A percentile compares a stretch with the other conserved stretches of the same genome.
phyloP scores from a whole-genome alignment of 306 rosid genomes.

The Castanea sativa region DNA sequence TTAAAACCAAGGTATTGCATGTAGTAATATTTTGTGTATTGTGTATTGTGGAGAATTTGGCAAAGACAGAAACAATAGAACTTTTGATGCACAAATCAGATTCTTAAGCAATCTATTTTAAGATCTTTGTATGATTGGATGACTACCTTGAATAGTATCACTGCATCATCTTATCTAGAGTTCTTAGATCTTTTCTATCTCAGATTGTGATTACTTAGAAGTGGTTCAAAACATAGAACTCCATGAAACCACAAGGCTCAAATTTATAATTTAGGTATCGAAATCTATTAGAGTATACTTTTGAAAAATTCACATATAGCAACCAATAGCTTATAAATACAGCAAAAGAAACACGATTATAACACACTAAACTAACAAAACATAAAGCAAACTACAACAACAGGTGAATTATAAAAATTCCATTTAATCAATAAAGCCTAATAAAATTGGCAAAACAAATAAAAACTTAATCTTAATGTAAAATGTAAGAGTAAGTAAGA shows the following conservation, averaged over 20 bases:
- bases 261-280: background rate
- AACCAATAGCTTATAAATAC: background rate
- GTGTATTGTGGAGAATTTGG: no score
- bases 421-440: slow-evolving; percentile 13
- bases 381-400: slow-evolving; percentile 8
- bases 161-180: no score
- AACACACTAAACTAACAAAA: slow-evolving; percentile 9
- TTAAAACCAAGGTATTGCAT: no score
- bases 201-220: no score
- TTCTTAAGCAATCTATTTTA: no score
- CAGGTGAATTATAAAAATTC: slow-evolving; percentile 14
- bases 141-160: no score
- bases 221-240: background rate
- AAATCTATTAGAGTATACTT: background rate
- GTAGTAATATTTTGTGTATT: no score
- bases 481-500: slow-evolving; percentile 4
- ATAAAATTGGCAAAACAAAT: background rate
- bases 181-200: no score
- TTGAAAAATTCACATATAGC: background rate
- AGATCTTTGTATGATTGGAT: no score
- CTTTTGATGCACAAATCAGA: no score
- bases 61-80: no score
- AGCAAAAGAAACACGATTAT: slow-evolving; percentile 11
- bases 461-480: background rate
- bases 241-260: background rate